Evolutionary conservation across 1,284 basidiomycete genomes (phyloP), one percentile per base, ranked within the genome.

Genomic region (Clitocybe nebularis): DNA sequence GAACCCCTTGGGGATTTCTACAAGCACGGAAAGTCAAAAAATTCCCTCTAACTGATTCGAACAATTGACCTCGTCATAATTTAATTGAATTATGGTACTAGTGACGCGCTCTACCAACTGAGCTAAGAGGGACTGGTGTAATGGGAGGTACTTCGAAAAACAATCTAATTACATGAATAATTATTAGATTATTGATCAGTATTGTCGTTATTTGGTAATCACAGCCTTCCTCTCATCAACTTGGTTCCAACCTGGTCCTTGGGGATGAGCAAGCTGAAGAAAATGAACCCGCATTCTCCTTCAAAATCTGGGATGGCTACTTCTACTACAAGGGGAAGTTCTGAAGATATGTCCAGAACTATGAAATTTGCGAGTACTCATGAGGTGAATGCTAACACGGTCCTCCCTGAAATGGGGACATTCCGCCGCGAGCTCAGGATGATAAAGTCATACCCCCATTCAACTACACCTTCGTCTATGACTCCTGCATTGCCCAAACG

Each of bases 71-170:
- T 57, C 58, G 57, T 60, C 57, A 59, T 57, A 30, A 10, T n/a
- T 14, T 8, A 29, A n/a, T n/a, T n/a, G n/a, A n/a, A n/a, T n/a
- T n/a, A n/a, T 4, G 8, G 19, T 72, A 74, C 73, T 73, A 75
- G 74, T 75, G 73, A 75, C 71, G 74, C 74, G 72, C 74, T 76
- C 72, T 75, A 75, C 72, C 73, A 72, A 69, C 72, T 75, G 73
- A 74, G 73, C 72, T 74, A 75, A 74, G 68, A 67, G 62, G 65
- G 67, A 67, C 19, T 16, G 14, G 19, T 16, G 3, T 32, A 13
- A 14, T 16, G 29, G 24, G 24, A n/a, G 24, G 24, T 26, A n/a
- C 24, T 7, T n/a, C 7, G n/a, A 26, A 26, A 26, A 26, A 26
- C 7, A 26, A 26, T n/a, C n/a, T 7, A 26, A 26, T 26, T 7